Conservation (phyloP, 192 early-diverging fungal genomes). For the Umbelopsis isabellina region DNA sequence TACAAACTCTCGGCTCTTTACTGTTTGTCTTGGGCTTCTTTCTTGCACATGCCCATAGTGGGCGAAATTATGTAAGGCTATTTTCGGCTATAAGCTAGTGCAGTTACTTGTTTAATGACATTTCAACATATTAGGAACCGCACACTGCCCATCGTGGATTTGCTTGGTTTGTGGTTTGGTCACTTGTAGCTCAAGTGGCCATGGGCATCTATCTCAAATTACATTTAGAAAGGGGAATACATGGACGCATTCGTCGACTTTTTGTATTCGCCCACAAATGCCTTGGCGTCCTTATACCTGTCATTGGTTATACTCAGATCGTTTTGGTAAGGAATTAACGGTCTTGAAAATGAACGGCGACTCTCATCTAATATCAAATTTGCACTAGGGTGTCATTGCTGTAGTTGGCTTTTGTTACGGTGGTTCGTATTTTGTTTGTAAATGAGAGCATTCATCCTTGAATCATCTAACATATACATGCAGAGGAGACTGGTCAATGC, state of each 20-base stretch:
- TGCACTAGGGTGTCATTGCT: conserved; percentile 56
- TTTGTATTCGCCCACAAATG: conserved; percentile 53
- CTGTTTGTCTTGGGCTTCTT: conserved; percentile 57
- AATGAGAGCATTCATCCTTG: not conserved
- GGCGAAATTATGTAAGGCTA: conserved; percentile 56
- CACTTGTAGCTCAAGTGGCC: conserved; percentile 51
- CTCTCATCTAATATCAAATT: not conserved
- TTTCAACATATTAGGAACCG: conserved; percentile 31
- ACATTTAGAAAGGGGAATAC: conserved; percentile 58
- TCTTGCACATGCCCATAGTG: conserved; percentile 64
- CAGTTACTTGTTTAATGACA: not conserved
- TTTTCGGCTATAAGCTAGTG: not conserved
- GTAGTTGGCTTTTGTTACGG: conserved; percentile 65
- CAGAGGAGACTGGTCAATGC: conserved; percentile 65
- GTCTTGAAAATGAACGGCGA: not conserved
- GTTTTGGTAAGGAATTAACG: conserved; percentile 35
- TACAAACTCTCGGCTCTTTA: conserved; percentile 52
- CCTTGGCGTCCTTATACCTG: conserved; percentile 52
- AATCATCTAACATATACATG: not conserved
- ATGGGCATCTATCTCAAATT: conserved; percentile 63
- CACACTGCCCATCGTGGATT: conserved; percentile 68
- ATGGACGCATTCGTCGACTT: conserved; percentile 53
- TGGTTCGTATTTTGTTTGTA: conserved; percentile 29
- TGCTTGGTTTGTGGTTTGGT: conserved; percentile 62
- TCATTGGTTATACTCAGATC: conserved; percentile 68